Conservation (phyloP, 495 filamentous ascomycete genomes). For the Aspergillus coremiiformis region DNA sequence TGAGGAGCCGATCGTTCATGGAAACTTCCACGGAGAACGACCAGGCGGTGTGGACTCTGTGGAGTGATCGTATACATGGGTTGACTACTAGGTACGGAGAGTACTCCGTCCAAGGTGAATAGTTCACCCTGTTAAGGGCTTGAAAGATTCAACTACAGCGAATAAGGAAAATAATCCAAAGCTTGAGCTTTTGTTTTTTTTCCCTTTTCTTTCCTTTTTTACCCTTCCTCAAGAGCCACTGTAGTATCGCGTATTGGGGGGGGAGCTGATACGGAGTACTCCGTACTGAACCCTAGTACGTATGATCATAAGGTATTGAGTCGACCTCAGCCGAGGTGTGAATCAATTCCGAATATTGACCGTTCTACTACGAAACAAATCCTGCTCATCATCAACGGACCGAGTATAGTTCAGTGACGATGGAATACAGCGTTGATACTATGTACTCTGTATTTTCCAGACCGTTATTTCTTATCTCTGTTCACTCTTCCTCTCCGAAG, state of each 20-base stretch:
- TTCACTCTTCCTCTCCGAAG: background rate
- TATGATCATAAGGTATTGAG: background rate
- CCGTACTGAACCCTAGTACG: no score
- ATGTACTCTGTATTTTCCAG: background rate
- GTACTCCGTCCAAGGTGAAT: background rate
- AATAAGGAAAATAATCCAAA: constrained; percentile 9
- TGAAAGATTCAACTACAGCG: constrained; percentile 1
- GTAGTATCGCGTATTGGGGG: background rate
- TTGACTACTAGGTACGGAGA: background rate
- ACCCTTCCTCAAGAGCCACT: background rate
- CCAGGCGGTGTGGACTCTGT: constrained; percentile 10
- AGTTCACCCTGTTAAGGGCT: background rate
- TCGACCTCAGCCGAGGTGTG: background rate
- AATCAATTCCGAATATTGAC: background rate
- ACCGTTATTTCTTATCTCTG: background rate
- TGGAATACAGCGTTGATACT: background rate
- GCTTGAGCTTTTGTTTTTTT: constrained; percentile 8
- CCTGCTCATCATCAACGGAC: background rate
- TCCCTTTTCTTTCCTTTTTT: background rate
- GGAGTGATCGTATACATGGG: background rate
- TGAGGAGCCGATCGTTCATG: constrained; percentile 21
- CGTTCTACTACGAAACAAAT: background rate
- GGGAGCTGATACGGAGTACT: background rate
- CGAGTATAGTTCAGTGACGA: background rate
- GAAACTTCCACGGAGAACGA: constrained; percentile 20